Percentiles rank a stretch among this genome's conserved stretches.
Conservation (phyloP, 2,329 filamentous ascomycete species). For the Alternaria viburni region DNA sequence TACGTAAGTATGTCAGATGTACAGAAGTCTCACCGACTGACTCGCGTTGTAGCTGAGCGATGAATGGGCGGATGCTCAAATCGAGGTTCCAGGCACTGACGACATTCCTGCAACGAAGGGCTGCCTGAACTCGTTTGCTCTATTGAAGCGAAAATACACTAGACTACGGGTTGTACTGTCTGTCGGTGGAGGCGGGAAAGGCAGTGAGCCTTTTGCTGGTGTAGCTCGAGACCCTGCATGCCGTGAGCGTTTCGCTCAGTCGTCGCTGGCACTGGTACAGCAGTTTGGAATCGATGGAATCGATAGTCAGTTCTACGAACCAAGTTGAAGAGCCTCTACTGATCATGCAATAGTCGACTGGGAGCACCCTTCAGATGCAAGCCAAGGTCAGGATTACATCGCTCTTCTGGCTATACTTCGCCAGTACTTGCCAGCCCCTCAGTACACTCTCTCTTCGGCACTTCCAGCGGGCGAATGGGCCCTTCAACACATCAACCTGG, state of each 20-base stretch:
- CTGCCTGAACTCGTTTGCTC: slow-evolving; percentile 74
- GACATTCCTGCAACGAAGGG: slow-evolving; percentile 45
- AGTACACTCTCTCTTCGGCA: slow-evolving; percentile 73
- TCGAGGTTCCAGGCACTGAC: slow-evolving; percentile 69
- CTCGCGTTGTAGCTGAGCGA: slow-evolving; percentile 68
- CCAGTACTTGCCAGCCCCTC: slow-evolving; percentile 69
- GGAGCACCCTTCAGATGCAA: slow-evolving; percentile 72
- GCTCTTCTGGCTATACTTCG: slow-evolving; percentile 71
- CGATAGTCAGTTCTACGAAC: slow-evolving; percentile 63
- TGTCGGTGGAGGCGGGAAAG: slow-evolving; percentile 74
- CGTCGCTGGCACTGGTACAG: slow-evolving; percentile 70
- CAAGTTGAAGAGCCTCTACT: slow-evolving; percentile 2
- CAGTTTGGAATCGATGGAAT: slow-evolving; percentile 76
- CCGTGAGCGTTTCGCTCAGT: slow-evolving; percentile 73
- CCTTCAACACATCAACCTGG: slow-evolving; percentile 72
- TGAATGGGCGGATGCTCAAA: slow-evolving; percentile 76
- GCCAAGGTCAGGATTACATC: slow-evolving; percentile 74
- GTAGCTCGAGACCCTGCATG: slow-evolving; percentile 67
- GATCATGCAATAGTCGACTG: slow-evolving; percentile 69
- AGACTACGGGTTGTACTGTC: slow-evolving; percentile 79
- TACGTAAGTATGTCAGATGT: slow-evolving; percentile 65
- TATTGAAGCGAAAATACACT: slow-evolving; percentile 72
- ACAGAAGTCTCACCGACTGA: slow-evolving; percentile 26
- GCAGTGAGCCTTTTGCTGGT: slow-evolving; percentile 69
- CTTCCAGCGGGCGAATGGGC: slow-evolving; percentile 72